phyloP scores from a whole-genome alignment of 2,329 filamentous ascomycete genomes.

The Fusarium penzigii region DNA sequence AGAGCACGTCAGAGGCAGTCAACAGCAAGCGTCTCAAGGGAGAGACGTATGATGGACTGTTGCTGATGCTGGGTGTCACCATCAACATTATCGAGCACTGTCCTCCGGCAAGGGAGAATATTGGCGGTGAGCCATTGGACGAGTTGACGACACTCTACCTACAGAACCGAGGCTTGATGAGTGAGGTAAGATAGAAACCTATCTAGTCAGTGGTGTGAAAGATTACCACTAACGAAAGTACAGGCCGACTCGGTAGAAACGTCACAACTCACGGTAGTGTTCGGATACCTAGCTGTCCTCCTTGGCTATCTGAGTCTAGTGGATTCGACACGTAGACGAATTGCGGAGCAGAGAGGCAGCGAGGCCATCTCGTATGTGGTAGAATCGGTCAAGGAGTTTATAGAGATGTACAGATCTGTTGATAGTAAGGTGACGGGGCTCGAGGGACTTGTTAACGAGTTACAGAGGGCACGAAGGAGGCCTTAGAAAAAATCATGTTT shows the following conservation, averaged over 20 bases:
- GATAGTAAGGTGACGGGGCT: constrained; percentile 45
- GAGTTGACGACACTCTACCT: constrained; percentile 66
- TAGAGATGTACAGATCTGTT: constrained; percentile 51
- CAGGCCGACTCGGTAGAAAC: constrained; percentile 73
- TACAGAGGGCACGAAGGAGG: constrained; percentile 29
- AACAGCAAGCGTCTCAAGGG: constrained; percentile 50
- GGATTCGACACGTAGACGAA: constrained; percentile 43
- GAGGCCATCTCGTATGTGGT: constrained; percentile 48
- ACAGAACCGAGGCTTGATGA: constrained; percentile 64
- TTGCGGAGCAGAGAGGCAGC: constrained; percentile 44
- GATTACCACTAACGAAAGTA: constrained; percentile 7
- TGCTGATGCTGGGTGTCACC: constrained; percentile 77
- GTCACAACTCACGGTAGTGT: constrained; percentile 76
- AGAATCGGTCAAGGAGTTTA: constrained; percentile 57
- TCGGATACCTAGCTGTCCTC: constrained; percentile 83
- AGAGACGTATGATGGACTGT: constrained; percentile 65
- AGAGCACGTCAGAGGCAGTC: constrained; percentile 48
- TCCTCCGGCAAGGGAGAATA: constrained; percentile 54
- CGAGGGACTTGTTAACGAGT: constrained; percentile 40
- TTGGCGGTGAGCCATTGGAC: constrained; percentile 49
- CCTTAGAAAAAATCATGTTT: constrained; percentile 1
- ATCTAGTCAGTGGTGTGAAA: not conserved
- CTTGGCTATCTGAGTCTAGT: constrained; percentile 77
- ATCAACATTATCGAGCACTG: constrained; percentile 88
- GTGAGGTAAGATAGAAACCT: constrained; percentile 58